These are phyloP conservation scores for Pyricularia sp. DNA, from an alignment of 2,329 filamentous ascomycete genomes.

Conservation along the genomic window DNA sequence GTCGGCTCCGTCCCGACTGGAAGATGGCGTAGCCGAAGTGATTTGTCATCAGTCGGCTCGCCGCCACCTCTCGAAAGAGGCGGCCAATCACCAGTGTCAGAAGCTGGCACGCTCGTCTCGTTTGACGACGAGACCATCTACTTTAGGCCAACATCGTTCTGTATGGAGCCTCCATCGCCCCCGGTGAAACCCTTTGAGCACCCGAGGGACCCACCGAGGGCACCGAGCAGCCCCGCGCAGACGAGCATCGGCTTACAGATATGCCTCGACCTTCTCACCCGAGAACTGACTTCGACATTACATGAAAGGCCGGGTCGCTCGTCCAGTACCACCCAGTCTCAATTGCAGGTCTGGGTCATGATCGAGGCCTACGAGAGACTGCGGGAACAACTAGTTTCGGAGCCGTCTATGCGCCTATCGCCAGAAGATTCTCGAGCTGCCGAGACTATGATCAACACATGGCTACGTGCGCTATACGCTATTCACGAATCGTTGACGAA, in stretches of 20 bases:
- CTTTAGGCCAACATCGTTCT: slow-evolving; percentile 33
- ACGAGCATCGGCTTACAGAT: slow-evolving; percentile 38
- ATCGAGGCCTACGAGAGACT: slow-evolving; percentile 49
- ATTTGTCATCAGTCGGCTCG: slow-evolving; percentile 3
- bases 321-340: slow-evolving; percentile 24
- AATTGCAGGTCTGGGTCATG: slow-evolving; percentile 46
- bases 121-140: slow-evolving; percentile 37
- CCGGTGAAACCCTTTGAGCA: background rate
- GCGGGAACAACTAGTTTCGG: slow-evolving; percentile 29
- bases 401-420: slow-evolving; percentile 15
- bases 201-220: background rate
- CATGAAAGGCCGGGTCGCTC: slow-evolving; percentile 4
- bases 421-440: slow-evolving; percentile 20
- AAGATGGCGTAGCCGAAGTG: background rate
- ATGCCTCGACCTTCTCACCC: slow-evolving; percentile 38
- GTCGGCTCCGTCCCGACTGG: too few species aligned
- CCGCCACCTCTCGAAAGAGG: background rate
- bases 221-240: slow-evolving; percentile 9
- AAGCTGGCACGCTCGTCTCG: slow-evolving; percentile 35
- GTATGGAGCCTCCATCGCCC: background rate
- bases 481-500: slow-evolving; percentile 32
- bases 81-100: slow-evolving; percentile 25
- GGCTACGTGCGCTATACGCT: slow-evolving; percentile 38
- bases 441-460: slow-evolving; percentile 37
- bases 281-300: slow-evolving; percentile 36